phyloP scores from a whole-genome alignment of 768 basidiomycete genomes.

The Mycena chlorophos region DNA sequence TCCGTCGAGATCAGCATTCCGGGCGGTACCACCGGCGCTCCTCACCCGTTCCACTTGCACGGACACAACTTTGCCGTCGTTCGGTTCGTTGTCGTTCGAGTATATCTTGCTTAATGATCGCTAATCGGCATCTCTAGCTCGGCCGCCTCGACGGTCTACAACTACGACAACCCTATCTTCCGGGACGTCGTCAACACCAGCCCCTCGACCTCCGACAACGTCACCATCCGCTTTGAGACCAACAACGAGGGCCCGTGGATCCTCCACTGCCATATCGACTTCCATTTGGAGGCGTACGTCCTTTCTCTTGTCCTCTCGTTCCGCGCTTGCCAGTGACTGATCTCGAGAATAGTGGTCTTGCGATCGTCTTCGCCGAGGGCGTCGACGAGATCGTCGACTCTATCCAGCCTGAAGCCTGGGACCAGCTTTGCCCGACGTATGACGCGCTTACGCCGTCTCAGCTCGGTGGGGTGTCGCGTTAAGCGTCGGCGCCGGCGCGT shows the following conservation, averaged over 20 bases:
- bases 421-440: constrained; percentile 32
- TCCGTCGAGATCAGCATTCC: constrained; percentile 42
- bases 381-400: constrained; percentile 9
- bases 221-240: constrained; percentile 62
- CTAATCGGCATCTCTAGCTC: constrained; percentile 41
- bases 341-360: constrained; percentile 24
- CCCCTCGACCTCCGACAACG: constrained; percentile 34
- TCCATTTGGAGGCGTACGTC: constrained; percentile 41
- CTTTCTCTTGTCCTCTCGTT: not conserved
- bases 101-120: not conserved
- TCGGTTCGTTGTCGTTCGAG: not conserved
- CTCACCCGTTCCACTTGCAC: constrained; percentile 51
- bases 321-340: not conserved
- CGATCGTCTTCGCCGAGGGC: constrained; percentile 31
- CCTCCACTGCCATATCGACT: constrained; percentile 37
- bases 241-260: constrained; percentile 64
- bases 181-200: constrained; percentile 59
- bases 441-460: constrained; percentile 11
- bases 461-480: no score
- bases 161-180: constrained; percentile 50
- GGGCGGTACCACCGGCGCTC: constrained; percentile 23
- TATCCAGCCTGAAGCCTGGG: constrained; percentile 21
- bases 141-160: constrained; percentile 34
- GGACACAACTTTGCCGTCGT: constrained; percentile 37
- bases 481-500: no score